phyloP scores from a whole-genome alignment of 2,329 filamentous ascomycete genomes.

The Pseudocercospora fuligena region DNA sequence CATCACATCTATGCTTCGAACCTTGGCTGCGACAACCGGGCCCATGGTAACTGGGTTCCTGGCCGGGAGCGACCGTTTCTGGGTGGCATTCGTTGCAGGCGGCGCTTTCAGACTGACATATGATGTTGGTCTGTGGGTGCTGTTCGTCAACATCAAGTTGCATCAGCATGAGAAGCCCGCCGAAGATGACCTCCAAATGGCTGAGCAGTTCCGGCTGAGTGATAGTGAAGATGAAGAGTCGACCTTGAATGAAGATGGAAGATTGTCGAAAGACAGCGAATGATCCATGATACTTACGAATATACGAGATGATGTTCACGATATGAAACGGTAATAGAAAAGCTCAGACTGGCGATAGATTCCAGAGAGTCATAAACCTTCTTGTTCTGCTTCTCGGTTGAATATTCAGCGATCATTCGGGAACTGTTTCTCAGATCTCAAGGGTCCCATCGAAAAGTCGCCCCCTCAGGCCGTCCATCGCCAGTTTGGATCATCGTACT shows the following conservation, averaged over 20 bases:
- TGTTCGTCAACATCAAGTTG: constrained; percentile 65
- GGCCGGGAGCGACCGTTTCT: constrained; percentile 59
- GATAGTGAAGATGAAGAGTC: constrained; percentile 17
- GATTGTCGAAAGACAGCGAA: constrained; percentile 9
- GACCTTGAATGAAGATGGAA: neutral
- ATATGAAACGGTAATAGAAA: neutral
- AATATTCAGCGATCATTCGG: neutral
- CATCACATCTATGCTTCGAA: constrained; percentile 66
- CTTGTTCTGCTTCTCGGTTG: neutral
- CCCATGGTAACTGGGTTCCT: constrained; percentile 62
- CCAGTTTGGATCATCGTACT: neutral
- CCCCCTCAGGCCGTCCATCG: neutral
- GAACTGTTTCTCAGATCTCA: too few species aligned
- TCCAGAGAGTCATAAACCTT: neutral
- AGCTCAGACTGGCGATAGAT: neutral
- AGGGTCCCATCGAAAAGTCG: too few species aligned
- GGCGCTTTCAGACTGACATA: constrained; percentile 61
- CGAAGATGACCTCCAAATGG: neutral
- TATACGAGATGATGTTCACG: neutral
- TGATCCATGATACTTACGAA: neutral
- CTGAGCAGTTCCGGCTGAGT: constrained; percentile 4
- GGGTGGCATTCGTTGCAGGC: constrained; percentile 66
- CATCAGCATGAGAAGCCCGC: constrained; percentile 27
- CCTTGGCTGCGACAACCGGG: constrained; percentile 60
- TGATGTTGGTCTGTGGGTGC: constrained; percentile 62